Evolutionary conservation across 2,329 filamentous ascomycete species (phyloP).

Genomic region (Aspergillus sp.): DNA sequence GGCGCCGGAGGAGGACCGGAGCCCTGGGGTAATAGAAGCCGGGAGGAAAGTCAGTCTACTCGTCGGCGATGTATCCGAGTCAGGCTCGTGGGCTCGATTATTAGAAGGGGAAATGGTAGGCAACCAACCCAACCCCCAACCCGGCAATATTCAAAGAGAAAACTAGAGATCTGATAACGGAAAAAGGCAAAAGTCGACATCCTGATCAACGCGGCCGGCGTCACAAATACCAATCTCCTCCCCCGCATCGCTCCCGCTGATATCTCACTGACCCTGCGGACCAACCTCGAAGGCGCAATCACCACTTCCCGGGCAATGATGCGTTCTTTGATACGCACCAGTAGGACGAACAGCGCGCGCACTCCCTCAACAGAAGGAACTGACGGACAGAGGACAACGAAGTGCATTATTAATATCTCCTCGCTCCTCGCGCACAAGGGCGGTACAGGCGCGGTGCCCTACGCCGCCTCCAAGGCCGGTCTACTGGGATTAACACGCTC

Average conservation of each 20-base stretch:
- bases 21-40: not conserved
- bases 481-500: constrained; percentile 52
- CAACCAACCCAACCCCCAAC: constrained; percentile 9
- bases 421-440: constrained; percentile 65
- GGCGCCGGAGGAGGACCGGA: constrained; percentile 11
- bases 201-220: constrained; percentile 72
- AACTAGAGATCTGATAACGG: constrained; percentile 6
- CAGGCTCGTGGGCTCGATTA: constrained; percentile 25
- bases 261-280: constrained; percentile 54
- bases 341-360: constrained; percentile 16
- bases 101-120: constrained; percentile 36
- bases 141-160: not conserved
- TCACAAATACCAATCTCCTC: constrained; percentile 59
- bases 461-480: constrained; percentile 74
- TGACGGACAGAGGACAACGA: constrained; percentile 37
- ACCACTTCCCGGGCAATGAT: constrained; percentile 32
- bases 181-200: constrained; percentile 40
- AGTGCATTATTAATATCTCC: constrained; percentile 75
- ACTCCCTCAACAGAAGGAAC: constrained; percentile 40
- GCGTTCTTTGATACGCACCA: constrained; percentile 26
- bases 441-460: constrained; percentile 62
- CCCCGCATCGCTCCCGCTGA: constrained; percentile 44
- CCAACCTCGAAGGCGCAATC: constrained; percentile 54
- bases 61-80: constrained; percentile 32
- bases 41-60: constrained; percentile 17